Evolutionary conservation across 495 filamentous ascomycete genomes (phyloP).

Genomic region (Neurospora sp.): DNA sequence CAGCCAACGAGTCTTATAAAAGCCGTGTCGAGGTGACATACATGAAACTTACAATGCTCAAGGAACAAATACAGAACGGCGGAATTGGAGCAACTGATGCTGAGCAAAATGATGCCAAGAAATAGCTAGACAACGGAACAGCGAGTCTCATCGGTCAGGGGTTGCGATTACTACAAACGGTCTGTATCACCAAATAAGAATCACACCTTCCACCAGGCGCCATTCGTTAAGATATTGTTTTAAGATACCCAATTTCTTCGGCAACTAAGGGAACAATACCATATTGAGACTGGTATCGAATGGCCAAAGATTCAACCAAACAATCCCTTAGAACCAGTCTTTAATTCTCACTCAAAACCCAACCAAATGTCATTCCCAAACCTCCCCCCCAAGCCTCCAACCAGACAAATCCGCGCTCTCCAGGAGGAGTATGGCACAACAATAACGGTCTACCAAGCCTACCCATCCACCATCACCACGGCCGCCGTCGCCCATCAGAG

Average conservation of each 20-base stretch:
- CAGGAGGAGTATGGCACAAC: slow-evolving; percentile 12
- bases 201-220: neutral
- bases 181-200: neutral
- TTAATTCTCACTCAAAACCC: too few species aligned
- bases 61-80: neutral
- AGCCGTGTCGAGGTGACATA: neutral
- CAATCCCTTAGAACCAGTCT: too few species aligned
- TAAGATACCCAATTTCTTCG: neutral
- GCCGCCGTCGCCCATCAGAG: slow-evolving; percentile 42
- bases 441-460: slow-evolving; percentile 58
- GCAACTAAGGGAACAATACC: too few species aligned
- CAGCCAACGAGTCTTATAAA: neutral
- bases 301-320: too few species aligned
- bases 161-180: neutral
- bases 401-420: slow-evolving; percentile 44
- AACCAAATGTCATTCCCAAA: neutral
- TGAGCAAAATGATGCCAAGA: neutral
- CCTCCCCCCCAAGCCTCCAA: slow-evolving; percentile 20
- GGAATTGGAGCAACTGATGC: neutral
- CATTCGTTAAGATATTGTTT: neutral
- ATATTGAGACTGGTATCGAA: too few species aligned
- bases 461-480: slow-evolving; percentile 40
- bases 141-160: neutral
- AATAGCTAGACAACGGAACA: neutral
- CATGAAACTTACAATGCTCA: neutral